A percentile compares a stretch with the other conserved stretches of the same genome.
Evolutionary conservation across 352 stramenopile species (phyloP).

Genomic region (Phytophthora pisi): DNA sequence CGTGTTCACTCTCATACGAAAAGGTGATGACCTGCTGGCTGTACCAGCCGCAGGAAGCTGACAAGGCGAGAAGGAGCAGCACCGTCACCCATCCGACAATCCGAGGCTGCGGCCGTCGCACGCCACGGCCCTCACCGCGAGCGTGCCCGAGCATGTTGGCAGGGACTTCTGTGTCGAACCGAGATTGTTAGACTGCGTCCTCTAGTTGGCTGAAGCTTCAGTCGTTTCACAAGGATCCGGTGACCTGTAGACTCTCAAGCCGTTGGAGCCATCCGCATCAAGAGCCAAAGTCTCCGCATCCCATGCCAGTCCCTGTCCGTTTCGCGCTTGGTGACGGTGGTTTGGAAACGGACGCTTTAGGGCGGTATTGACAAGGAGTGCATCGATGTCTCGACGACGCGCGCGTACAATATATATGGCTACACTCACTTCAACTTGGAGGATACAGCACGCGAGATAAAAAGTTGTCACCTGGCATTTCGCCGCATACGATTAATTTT

Average conservation of each 20-base stretch:
- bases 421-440: slow-evolving; percentile 5
- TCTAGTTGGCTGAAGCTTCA: not conserved
- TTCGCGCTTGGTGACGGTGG: not conserved
- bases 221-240: not conserved
- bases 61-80: slow-evolving; percentile 22
- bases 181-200: slow-evolving; percentile 10
- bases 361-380: not conserved
- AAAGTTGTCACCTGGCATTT: slow-evolving; percentile 5
- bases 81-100: slow-evolving; percentile 30
- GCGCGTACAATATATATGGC: not conserved
- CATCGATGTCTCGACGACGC: no score
- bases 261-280: not conserved
- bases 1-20: slow-evolving; percentile 14
- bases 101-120: slow-evolving; percentile 9
- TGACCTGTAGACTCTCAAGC: not conserved
- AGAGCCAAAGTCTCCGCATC: not conserved
- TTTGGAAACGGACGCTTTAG: not conserved
- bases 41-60: slow-evolving; percentile 33
- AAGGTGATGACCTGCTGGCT: slow-evolving; percentile 26
- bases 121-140: slow-evolving; percentile 2
- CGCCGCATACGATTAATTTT: slow-evolving; percentile 6
- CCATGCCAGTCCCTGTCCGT: not conserved
- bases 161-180: not conserved
- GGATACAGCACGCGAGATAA: not conserved
- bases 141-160: slow-evolving; percentile 19